phyloP scores from a whole-genome alignment of 2,329 filamentous ascomycete species.

The Boeremia lycopersici region DNA sequence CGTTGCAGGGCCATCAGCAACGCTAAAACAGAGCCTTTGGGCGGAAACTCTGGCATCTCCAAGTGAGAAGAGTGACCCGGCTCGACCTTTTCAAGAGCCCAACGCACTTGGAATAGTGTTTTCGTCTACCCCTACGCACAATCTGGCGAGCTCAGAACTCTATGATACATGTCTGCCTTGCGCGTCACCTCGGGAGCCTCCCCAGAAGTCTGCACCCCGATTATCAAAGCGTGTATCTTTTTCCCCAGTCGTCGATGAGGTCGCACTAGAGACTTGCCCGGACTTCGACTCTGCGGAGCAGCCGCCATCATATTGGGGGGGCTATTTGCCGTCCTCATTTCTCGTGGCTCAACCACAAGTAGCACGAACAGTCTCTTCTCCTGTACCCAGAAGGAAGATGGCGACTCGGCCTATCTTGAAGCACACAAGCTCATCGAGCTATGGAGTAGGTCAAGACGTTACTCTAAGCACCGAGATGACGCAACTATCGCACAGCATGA shows the following conservation, averaged over 20 bases:
- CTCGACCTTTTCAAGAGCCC: background rate
- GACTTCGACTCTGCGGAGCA: background rate
- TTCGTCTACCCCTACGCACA: background rate
- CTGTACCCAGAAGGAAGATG: background rate
- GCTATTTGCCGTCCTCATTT: slow-evolving; percentile 10
- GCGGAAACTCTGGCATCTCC: background rate
- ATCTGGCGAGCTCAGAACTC: background rate
- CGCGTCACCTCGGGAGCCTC: no score
- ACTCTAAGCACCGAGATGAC: slow-evolving; percentile 1
- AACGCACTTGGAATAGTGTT: slow-evolving; percentile 13
- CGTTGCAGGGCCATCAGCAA: background rate
- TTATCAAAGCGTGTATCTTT: slow-evolving; percentile 7
- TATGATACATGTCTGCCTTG: no score
- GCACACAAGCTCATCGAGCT: background rate
- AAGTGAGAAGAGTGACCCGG: background rate
- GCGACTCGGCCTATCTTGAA: slow-evolving; percentile 2
- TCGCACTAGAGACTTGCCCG: background rate
- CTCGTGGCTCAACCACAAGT: slow-evolving; percentile 1
- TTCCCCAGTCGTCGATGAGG: slow-evolving; percentile 9
- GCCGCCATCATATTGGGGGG: background rate
- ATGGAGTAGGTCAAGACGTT: background rate
- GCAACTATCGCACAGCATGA: background rate
- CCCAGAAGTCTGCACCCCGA: background rate
- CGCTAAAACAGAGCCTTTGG: background rate
- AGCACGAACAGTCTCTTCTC: background rate